Evolutionary conservation across 345 rosid species (phyloP).

Genomic region (Euclidium syriacum): DNA sequence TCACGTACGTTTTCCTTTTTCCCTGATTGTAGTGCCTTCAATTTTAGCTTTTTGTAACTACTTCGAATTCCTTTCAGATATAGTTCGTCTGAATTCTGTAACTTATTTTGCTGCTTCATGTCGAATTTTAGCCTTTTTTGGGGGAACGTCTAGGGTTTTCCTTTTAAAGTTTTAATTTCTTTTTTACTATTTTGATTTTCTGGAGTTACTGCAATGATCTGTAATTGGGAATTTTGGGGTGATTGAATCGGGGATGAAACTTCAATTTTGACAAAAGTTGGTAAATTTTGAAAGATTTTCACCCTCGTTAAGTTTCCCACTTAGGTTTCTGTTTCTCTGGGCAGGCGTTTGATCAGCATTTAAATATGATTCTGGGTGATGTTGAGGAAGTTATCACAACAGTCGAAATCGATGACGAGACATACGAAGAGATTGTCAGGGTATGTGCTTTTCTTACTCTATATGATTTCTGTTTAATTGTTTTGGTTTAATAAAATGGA

Average conservation of each 20-base stretch:
- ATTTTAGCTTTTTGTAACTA: neutral
- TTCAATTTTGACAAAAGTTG: neutral
- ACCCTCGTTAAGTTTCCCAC: neutral
- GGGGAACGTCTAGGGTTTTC: conserved; percentile 9
- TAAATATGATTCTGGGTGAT: conserved; percentile 98
- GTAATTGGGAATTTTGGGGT: neutral
- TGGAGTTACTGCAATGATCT: neutral
- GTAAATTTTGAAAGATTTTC: neutral
- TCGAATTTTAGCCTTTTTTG: neutral
- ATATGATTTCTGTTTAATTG: neutral
- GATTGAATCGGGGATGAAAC: neutral
- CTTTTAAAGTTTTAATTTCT: neutral
- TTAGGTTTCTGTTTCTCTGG: neutral
- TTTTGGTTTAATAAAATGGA: neutral
- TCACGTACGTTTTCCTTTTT: conserved; percentile 46
- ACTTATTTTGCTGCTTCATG: neutral
- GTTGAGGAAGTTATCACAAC: conserved; percentile 96
- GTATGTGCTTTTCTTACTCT: conserved; percentile 37
- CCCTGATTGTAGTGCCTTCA: neutral
- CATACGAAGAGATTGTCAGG: conserved; percentile 98
- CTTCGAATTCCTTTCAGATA: neutral
- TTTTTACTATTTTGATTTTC: neutral
- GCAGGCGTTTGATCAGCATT: conserved; percentile 99
- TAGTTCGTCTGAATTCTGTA: neutral
- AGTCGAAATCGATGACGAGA: conserved; percentile 96